Conservation (phyloP, 306 rosid species). For the Hylodesmum podocarpum region DNA sequence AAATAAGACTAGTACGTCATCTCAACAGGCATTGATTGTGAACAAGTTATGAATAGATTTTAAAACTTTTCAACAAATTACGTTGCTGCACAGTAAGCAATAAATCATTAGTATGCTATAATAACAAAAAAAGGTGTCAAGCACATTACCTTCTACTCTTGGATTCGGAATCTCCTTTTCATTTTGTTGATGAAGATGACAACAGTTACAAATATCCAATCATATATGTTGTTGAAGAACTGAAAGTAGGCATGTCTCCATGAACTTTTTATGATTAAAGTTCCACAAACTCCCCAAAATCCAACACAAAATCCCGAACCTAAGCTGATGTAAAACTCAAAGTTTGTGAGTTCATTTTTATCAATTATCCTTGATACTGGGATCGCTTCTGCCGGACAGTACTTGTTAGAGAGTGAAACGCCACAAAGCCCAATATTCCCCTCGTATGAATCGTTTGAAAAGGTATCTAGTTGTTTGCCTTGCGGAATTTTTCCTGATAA, state of each 20-base stretch:
- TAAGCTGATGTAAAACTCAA: slow-evolving; percentile 8
- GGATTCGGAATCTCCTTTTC: background rate
- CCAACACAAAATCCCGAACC: slow-evolving; percentile 17
- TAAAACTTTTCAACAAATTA: no score
- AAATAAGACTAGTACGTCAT: no score
- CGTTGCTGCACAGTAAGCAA: no score
- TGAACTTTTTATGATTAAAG: background rate
- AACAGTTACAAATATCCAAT: background rate
- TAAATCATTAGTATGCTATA: background rate
- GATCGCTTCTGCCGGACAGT: background rate
- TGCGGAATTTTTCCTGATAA: background rate
- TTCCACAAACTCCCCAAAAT: slow-evolving; percentile 37
- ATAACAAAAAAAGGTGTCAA: background rate
- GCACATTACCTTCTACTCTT: background rate
- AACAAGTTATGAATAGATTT: no score
- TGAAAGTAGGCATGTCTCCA: background rate
- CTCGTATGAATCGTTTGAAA: background rate
- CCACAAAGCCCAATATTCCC: slow-evolving; percentile 41
- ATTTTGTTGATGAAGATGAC: background rate
- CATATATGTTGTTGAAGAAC: background rate
- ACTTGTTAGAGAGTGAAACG: background rate
- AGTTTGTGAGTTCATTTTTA: background rate
- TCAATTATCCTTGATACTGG: background rate
- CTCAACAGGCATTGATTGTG: no score
- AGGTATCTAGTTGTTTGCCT: background rate